Base-by-base conservation (phyloP, 2,329 filamentous ascomycete genomes). In the Trichoderma breve region DNA sequence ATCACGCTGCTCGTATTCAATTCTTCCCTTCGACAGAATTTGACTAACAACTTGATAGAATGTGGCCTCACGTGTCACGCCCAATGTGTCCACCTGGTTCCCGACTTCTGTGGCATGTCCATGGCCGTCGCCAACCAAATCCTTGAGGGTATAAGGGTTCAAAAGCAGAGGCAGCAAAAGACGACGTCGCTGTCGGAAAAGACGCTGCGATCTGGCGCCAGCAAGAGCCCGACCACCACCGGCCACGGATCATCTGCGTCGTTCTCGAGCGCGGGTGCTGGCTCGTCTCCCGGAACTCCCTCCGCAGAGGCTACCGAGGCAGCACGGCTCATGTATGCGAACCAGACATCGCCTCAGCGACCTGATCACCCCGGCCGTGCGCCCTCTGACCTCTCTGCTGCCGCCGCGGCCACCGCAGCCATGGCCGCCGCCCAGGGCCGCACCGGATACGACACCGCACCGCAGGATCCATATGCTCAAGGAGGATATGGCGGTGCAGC, bases 41-140 rank as follows among this genome's bases (percentile, higher is more conserved):
- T 24, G 21, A 55, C 71, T 75, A 36, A 74, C 71, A 12, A 32
- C n/a, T 32, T 28, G 74, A 72, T 78, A 91, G 96, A 99, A 89
- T 99, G 96, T 82, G 88, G 88, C 76, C 92, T 98, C 73, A 98
- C 95, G 28, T 95, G 93, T 74, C 96, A 99, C 82, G 91, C 94
- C 24, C 88, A 92, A 72, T 99, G 96, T 82, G 93, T 94, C 24
- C 96, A 99, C 82, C 89, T 99, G 76, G 95, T 99, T 36, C 96
- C 96, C 24, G 96, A 99, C 81, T 99, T 99, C 83, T 99, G 96
- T 81, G 96, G 96, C 76, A 99, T 99, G 94, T 97, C 94, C 32
- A 98, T 98, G 96, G 93, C 96, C 71, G 93, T 93, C 47, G 96
- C 96, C 57, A 98, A 98, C 81, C 91, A 97, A 79, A 98, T 99